These are phyloP conservation scores for Mucor saturninus DNA, from an alignment of 371 early-diverging fungal genomes.

Conservation along the genomic window DNA sequence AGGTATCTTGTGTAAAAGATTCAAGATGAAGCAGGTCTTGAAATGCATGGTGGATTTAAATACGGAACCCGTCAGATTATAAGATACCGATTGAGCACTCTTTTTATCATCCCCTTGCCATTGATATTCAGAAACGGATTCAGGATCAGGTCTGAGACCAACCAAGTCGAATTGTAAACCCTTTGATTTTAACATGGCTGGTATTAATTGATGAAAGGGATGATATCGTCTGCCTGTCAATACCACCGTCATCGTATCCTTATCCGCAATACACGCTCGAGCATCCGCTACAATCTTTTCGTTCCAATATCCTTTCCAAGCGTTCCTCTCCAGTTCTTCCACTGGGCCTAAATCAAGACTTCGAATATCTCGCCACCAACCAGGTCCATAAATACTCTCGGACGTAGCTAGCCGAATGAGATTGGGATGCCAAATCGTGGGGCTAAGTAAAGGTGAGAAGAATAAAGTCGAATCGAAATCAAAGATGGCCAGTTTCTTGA, in stretches of 20 bases:
- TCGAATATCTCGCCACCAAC: constrained; percentile 77
- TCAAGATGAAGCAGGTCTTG: constrained; percentile 58
- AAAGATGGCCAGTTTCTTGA: constrained; percentile 57
- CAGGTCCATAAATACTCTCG: constrained; percentile 59
- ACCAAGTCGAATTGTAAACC: constrained; percentile 58
- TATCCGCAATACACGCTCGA: constrained; percentile 36
- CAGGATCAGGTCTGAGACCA: constrained; percentile 55
- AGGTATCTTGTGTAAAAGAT: constrained; percentile 51
- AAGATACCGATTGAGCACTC: constrained; percentile 10
- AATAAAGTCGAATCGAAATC: constrained; percentile 93
- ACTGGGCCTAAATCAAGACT: constrained; percentile 36
- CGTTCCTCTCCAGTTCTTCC: constrained; percentile 22
- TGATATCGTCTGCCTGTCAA: constrained; percentile 64
- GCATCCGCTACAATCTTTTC: constrained; percentile 35
- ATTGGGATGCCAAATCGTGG: constrained; percentile 70
- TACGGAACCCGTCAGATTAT: constrained; percentile 27
- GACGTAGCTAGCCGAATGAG: constrained; percentile 58
- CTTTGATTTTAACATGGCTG: constrained; percentile 42
- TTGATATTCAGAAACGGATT: constrained; percentile 24
- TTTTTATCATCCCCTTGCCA: not conserved
- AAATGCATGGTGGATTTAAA: constrained; percentile 61
- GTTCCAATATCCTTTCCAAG: constrained; percentile 51
- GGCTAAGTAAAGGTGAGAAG: constrained; percentile 81
- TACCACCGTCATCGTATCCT: constrained; percentile 54
- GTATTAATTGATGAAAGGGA: constrained; percentile 51